phyloP scores from a whole-genome alignment of 1,284 basidiomycete species.

The Sporisorium graminicola region DNA sequence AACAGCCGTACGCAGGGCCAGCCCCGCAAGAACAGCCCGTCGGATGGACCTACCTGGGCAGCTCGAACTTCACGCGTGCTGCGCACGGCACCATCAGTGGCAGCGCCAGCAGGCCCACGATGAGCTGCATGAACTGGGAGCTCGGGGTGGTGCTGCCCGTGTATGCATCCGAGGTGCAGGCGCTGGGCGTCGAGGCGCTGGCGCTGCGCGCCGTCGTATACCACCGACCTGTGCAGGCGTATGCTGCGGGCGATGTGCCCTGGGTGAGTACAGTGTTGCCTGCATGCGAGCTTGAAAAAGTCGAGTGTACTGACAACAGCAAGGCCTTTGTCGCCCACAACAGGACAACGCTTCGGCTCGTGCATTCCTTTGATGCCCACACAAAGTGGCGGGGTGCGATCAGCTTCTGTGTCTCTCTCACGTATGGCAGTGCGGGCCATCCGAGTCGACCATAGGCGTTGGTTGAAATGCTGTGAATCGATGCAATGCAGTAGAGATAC shows the following conservation, averaged over 20 bases:
- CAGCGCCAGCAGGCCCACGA: conserved; percentile 26
- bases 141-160: conserved; percentile 63
- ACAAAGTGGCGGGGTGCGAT: no score
- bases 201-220: conserved; percentile 50
- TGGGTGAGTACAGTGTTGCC: no score
- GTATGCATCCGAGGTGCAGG: conserved; percentile 38
- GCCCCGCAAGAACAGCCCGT: conserved; percentile 16
- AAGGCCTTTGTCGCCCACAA: neutral
- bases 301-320: neutral
- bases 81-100: conserved; percentile 66
- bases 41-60: conserved; percentile 65
- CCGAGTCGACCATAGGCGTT: neutral
- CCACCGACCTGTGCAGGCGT: conserved; percentile 48
- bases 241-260: conserved; percentile 41
- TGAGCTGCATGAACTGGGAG: conserved; percentile 62
- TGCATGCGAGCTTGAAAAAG: no score
- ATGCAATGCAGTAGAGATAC: neutral
- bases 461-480: no score
- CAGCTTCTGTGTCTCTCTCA: no score
- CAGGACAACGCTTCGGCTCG: conserved; percentile 21
- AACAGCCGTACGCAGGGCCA: conserved; percentile 8
- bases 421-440: no score
- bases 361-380: neutral
- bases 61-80: conserved; percentile 65
- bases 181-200: conserved; percentile 29